These are phyloP conservation scores for Backusella australiensis DNA, from an alignment of 192 early-diverging fungal species.

Conservation along the genomic window DNA sequence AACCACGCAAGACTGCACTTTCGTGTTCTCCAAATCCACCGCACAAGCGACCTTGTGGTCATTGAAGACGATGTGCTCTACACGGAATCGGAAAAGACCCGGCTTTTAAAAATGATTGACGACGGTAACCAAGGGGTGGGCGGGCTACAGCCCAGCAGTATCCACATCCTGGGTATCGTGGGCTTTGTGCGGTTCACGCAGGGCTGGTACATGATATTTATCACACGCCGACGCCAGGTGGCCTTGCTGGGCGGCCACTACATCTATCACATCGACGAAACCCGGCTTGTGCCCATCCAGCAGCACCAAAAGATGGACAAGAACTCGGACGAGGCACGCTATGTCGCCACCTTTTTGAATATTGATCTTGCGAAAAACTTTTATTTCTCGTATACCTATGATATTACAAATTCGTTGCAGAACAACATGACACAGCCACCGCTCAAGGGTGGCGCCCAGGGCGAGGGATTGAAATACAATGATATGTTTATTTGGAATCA, in stretches of 20 bases:
- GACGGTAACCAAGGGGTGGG: slow-evolving; percentile 74
- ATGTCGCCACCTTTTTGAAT: slow-evolving; percentile 83
- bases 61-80: slow-evolving; percentile 79
- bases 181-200: slow-evolving; percentile 92
- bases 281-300: slow-evolving; percentile 71
- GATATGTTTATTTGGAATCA: slow-evolving; percentile 98
- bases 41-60: slow-evolving; percentile 72
- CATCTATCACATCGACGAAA: slow-evolving; percentile 95
- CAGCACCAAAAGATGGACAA: slow-evolving; percentile 59
- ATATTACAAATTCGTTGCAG: slow-evolving; percentile 90
- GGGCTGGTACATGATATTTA: slow-evolving; percentile 88
- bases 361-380: slow-evolving; percentile 95
- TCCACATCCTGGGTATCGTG: slow-evolving; percentile 73
- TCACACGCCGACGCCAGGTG: slow-evolving; percentile 81
- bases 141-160: slow-evolving; percentile 60
- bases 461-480: slow-evolving; percentile 47
- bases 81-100: slow-evolving; percentile 68
- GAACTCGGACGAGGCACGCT: slow-evolving; percentile 73
- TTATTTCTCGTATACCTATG: slow-evolving; percentile 97
- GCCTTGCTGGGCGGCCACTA: slow-evolving; percentile 94
- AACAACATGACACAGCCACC: slow-evolving; percentile 73
- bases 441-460: not conserved
- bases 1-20: slow-evolving; percentile 73
- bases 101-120: slow-evolving; percentile 75
- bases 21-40: slow-evolving; percentile 87